These are phyloP conservation scores for Podila verticillata DNA, from an alignment of 192 early-diverging fungal species.

Conservation along the genomic window DNA sequence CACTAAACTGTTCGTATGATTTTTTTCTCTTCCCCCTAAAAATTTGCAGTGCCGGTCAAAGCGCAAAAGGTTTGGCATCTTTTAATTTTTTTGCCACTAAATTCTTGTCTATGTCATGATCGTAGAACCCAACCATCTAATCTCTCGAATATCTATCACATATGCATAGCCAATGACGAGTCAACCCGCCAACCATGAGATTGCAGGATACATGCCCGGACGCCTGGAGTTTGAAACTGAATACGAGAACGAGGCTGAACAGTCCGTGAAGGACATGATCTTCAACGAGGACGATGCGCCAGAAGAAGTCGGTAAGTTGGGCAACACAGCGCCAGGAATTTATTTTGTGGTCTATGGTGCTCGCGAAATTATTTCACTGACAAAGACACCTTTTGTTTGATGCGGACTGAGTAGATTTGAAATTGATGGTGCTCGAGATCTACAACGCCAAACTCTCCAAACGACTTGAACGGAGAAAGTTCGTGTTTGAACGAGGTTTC, in stretches of 20 bases:
- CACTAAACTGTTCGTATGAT: background rate
- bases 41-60: constrained; percentile 29
- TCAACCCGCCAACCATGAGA: constrained; percentile 94
- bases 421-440: constrained; percentile 89
- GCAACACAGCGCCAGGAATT: background rate
- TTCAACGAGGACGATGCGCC: constrained; percentile 87
- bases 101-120: background rate
- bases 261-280: constrained; percentile 92
- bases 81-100: background rate
- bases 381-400: background rate
- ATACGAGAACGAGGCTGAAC: constrained; percentile 95
- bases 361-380: background rate
- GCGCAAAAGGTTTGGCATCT: constrained; percentile 17
- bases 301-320: constrained; percentile 77
- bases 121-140: background rate
- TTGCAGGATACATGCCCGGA: constrained; percentile 97
- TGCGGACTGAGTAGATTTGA: constrained; percentile 71
- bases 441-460: constrained; percentile 91
- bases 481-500: constrained; percentile 90
- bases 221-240: constrained; percentile 97
- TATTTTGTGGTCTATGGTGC: background rate
- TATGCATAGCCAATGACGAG: constrained; percentile 73
- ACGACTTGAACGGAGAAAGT: constrained; percentile 82
- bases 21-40: background rate
- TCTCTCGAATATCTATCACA: background rate